These are phyloP conservation scores for Phtheirospermum japonicum DNA, from an alignment of 257 asterid genomes.

Conservation along the genomic window DNA sequence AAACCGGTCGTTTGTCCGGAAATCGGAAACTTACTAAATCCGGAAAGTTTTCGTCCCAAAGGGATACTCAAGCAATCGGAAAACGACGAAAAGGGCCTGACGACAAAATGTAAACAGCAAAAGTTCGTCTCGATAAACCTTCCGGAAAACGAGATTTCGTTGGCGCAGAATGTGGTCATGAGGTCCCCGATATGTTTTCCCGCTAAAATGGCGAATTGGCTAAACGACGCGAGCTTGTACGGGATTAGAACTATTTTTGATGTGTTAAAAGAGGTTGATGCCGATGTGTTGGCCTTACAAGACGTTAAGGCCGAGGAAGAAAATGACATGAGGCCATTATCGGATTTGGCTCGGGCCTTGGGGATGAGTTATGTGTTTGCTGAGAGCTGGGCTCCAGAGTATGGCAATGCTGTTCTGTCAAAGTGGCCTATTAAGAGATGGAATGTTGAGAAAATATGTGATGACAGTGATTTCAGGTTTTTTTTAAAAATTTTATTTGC, in stretches of 20 bases:
- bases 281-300: slow-evolving; percentile 78
- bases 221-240: slow-evolving; percentile 36
- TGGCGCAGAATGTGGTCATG: slow-evolving; percentile 21
- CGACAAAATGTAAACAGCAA: slow-evolving; percentile 41
- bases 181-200: slow-evolving; percentile 85
- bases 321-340: slow-evolving; percentile 74
- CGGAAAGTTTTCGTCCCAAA: slow-evolving; percentile 41
- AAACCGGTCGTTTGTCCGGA: neutral
- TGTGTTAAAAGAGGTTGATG: slow-evolving; percentile 79
- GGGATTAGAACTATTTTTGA: slow-evolving; percentile 52
- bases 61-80: slow-evolving; percentile 71
- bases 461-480: slow-evolving; percentile 87
- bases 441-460: slow-evolving; percentile 67
- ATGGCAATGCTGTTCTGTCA: slow-evolving; percentile 82
- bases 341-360: slow-evolving; percentile 74
- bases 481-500: neutral
- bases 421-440: slow-evolving; percentile 89
- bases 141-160: slow-evolving; percentile 69
- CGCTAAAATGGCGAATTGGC: slow-evolving; percentile 47
- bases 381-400: slow-evolving; percentile 99
- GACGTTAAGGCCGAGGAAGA: slow-evolving; percentile 96
- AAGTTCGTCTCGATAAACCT: slow-evolving; percentile 58
- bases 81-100: slow-evolving; percentile 3
- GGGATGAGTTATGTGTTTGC: slow-evolving; percentile 92
- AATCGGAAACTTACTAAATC: neutral